Evolutionary conservation across 2,329 filamentous ascomycete genomes (phyloP), one percentile per base, ranked within the genome.

Genomic region (Nannizzia gypsea): DNA sequence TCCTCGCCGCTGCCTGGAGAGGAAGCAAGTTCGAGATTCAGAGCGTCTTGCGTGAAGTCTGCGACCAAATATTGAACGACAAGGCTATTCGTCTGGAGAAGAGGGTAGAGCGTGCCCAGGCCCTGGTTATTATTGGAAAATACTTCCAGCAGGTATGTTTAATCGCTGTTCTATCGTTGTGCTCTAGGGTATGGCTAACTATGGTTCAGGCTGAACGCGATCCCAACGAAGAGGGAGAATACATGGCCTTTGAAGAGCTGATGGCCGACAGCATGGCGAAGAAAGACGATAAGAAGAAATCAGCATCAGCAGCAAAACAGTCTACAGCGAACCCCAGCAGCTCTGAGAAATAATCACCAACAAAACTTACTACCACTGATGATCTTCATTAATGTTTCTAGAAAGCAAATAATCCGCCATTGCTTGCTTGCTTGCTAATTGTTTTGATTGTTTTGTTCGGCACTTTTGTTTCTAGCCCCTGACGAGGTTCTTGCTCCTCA

Each of bases 1-100:
- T 99, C 65, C 82, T 99, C 42, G 95, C 90, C 3, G 93, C 93
- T 2, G 93, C 93, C 9, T 99, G 93, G 93, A 81, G 90, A 64
- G 93, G 93, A 54, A 92, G 87, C 81, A 95, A 93, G 77, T 97
- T 95, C 69, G 93, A 99, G 80, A 97, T 99, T 65, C 92, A 97
- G 79, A 88, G 90, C 69, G 92, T 99, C 64, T 77, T 99, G 69
- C 82, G 93, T 57, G 93, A 97, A 66, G 93, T 99, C 20, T 97
- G 92, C 73, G 93, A 99, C 70, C 81, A 83, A 63, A 86, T 96
- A 40, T 77, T 99, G 60, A 86, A 89, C 69, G 84, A 87, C 68
- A 86, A 85, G 77, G 88, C 85, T 72, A 86, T 96, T 26, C 83
- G 85, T 65, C 78, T 93, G 61, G 78, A 85, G 66, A 99, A 99